phyloP scores from a whole-genome alignment of 2,329 filamentous ascomycete species.

The Metarhizium humberi region DNA sequence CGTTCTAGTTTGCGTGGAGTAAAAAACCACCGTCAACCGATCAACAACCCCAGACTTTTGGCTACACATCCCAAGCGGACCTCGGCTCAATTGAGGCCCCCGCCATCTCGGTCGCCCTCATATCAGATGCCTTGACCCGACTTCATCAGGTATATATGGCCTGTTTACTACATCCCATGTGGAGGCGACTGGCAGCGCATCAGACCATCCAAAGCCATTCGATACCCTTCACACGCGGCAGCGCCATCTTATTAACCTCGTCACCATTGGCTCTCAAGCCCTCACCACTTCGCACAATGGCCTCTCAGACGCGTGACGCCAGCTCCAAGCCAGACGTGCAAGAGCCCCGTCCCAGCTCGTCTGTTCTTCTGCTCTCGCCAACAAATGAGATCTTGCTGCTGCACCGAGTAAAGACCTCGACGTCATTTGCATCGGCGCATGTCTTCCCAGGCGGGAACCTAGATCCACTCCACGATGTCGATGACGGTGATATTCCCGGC shows the following conservation, averaged over 20 bases:
- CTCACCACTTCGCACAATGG: not conserved
- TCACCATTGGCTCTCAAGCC: not conserved
- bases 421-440: conserved; percentile 81
- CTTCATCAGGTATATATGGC: conserved; percentile 2
- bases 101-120: not conserved
- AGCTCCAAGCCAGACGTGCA: conserved; percentile 15
- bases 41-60: not conserved
- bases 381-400: conserved; percentile 81
- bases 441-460: conserved; percentile 92
- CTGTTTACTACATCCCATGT: conserved; percentile 1
- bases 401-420: conserved; percentile 73
- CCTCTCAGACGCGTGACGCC: conserved; percentile 6
- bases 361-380: conserved; percentile 77
- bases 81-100: conserved; percentile 6
- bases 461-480: conserved; percentile 66
- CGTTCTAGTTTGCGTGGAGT: not conserved
- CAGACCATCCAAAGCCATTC: not conserved
- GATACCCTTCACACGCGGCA: not conserved
- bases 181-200: conserved; percentile 4
- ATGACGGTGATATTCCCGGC: conserved; percentile 55
- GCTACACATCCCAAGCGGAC: not conserved
- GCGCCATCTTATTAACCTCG: not conserved
- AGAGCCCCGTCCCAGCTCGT: conserved; percentile 58
- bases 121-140: not conserved
- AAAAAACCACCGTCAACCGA: too few relatives aligned